These are phyloP conservation scores for Podila epigama DNA, from an alignment of 192 early-diverging fungal species.

Conservation along the genomic window DNA sequence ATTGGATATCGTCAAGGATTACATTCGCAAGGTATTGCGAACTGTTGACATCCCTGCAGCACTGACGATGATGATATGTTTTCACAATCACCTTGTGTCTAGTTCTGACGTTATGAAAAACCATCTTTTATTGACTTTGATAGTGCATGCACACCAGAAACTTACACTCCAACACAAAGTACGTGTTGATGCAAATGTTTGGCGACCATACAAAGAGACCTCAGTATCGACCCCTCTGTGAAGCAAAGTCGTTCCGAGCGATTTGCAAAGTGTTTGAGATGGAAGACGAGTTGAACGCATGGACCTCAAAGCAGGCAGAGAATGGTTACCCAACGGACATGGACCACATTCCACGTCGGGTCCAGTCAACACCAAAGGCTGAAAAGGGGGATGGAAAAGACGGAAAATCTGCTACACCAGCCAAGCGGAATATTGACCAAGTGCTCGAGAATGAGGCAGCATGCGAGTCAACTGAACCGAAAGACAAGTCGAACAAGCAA, in stretches of 20 bases:
- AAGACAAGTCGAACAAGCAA: constrained; percentile 3
- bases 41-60: too few relatives aligned
- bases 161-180: constrained; percentile 88
- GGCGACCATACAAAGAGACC: constrained; percentile 61
- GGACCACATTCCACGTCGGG: constrained; percentile 5
- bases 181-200: constrained; percentile 88
- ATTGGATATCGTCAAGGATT: constrained; percentile 67
- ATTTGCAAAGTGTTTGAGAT: constrained; percentile 56
- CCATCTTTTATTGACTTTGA: not conserved
- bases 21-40: constrained; percentile 65
- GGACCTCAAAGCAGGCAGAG: constrained; percentile 21
- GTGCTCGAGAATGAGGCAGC: not conserved
- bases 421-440: constrained; percentile 9
- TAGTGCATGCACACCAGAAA: constrained; percentile 75
- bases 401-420: not conserved
- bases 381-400: not conserved
- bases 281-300: constrained; percentile 32
- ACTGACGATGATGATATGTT: too few relatives aligned
- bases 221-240: constrained; percentile 52
- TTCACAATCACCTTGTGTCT: not conserved
- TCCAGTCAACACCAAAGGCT: not conserved
- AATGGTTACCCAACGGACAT: constrained; percentile 29
- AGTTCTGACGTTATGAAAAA: not conserved
- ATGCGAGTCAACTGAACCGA: not conserved
- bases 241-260: constrained; percentile 58